Percentiles rank a stretch among this genome's conserved stretches.
phyloP scores from a whole-genome alignment of 192 early-diverging fungal species.

The Backusella psychrophila region DNA sequence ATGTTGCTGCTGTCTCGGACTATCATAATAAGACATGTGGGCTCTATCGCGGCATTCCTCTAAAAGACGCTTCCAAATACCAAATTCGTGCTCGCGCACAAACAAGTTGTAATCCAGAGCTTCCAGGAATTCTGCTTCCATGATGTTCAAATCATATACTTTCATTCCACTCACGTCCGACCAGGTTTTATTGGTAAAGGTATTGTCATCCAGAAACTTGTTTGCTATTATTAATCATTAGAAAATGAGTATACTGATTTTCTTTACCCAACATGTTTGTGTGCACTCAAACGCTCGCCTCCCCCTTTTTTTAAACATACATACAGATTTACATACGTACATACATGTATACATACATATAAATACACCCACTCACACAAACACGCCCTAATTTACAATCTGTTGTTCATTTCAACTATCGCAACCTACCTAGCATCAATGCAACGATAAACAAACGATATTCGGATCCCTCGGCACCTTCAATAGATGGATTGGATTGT shows the following conservation, averaged over 20 bases:
- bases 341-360: not conserved
- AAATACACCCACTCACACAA: not conserved
- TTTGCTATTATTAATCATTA: conserved; percentile 45
- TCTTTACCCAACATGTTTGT: not conserved
- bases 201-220: conserved; percentile 86
- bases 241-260: not conserved
- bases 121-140: conserved; percentile 80
- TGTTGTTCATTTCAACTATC: not conserved
- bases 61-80: conserved; percentile 57
- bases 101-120: conserved; percentile 74
- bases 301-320: not conserved
- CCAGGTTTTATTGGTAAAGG: conserved; percentile 89
- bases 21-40: conserved; percentile 6
- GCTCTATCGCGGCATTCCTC: conserved; percentile 37
- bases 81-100: conserved; percentile 64
- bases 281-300: not conserved
- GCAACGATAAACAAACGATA: conserved; percentile 55
- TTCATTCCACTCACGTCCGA: conserved; percentile 82
- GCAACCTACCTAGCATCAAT: conserved; percentile 42
- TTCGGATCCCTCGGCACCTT: conserved; percentile 55
- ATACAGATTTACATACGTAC: not conserved
- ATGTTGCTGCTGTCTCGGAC: not conserved
- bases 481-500: conserved; percentile 36
- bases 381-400: not conserved
- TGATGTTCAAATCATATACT: conserved; percentile 74